phyloP scores from a whole-genome alignment of 805 yeast species.

The Cyberlindnera americana region DNA sequence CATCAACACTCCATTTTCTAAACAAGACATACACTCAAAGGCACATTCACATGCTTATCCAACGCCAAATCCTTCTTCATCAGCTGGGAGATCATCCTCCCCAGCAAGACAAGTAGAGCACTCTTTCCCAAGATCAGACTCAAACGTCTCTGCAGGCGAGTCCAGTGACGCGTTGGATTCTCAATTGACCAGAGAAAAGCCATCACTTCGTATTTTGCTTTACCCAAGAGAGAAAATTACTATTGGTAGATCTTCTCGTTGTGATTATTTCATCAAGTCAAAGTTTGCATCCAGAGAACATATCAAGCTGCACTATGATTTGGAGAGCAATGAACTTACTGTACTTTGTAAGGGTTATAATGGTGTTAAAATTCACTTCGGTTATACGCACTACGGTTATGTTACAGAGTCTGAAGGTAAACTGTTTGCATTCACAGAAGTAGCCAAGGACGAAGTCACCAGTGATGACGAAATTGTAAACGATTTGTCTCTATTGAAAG shows the following conservation, averaged over 20 bases:
- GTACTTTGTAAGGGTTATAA: slow-evolving; percentile 79
- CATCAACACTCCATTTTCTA: slow-evolving; percentile 7
- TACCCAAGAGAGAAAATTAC: slow-evolving; percentile 19
- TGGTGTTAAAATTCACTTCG: slow-evolving; percentile 68
- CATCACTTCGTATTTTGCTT: slow-evolving; percentile 19
- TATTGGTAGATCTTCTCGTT: slow-evolving; percentile 60
- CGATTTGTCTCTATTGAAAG: slow-evolving; percentile 52
- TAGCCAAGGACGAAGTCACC: slow-evolving; percentile 8
- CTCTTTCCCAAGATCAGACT: slow-evolving; percentile 6
- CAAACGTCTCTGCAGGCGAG: neutral
- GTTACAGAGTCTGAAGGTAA: slow-evolving; percentile 20
- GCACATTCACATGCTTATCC: slow-evolving; percentile 42
- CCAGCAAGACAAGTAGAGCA: slow-evolving; percentile 23
- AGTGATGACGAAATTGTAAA: slow-evolving; percentile 16
- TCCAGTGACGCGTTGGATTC: slow-evolving; percentile 5
- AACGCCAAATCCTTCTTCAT: slow-evolving; percentile 71
- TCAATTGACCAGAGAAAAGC: neutral
- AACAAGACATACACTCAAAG: slow-evolving; percentile 7
- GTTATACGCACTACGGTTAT: slow-evolving; percentile 39
- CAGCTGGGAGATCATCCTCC: slow-evolving; percentile 40
- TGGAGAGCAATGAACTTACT: slow-evolving; percentile 38
- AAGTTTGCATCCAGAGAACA: slow-evolving; percentile 68
- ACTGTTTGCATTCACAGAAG: slow-evolving; percentile 24
- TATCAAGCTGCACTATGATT: slow-evolving; percentile 45
- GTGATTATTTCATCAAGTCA: slow-evolving; percentile 42